Conservation (phyloP, 1,139 yeast genomes). For the Scheffersomyces segobiensis region DNA sequence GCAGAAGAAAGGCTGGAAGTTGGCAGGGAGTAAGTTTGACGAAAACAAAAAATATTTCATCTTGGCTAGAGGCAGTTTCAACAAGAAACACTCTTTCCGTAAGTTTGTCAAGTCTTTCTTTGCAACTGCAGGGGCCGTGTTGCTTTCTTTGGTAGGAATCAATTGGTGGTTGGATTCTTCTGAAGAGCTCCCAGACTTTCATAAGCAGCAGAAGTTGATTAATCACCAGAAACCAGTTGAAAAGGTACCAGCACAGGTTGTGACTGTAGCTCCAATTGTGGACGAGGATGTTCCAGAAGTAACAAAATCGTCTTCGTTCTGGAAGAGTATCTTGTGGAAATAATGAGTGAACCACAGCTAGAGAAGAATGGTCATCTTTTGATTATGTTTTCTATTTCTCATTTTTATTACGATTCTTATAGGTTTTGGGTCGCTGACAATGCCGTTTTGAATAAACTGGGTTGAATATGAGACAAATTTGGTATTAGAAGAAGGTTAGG, state of each 20-base stretch:
- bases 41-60: constrained; percentile 34
- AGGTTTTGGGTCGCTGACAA: neutral
- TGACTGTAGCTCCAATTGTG: neutral
- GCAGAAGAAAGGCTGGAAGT: constrained; percentile 43
- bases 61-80: constrained; percentile 26
- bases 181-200: neutral
- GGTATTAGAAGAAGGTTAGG: neutral
- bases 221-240: neutral
- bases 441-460: neutral
- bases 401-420: neutral
- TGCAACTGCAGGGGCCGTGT: constrained; percentile 36
- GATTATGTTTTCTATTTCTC: neutral
- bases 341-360: neutral
- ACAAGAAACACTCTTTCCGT: constrained; percentile 10
- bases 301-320: neutral
- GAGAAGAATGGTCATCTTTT: neutral
- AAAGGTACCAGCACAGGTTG: neutral
- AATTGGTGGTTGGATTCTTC: constrained; percentile 19
- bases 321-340: constrained; percentile 3
- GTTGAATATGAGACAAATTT: neutral
- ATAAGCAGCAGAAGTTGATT: neutral
- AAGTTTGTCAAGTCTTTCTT: constrained; percentile 25
- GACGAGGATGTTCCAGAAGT: neutral
- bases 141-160: constrained; percentile 29
- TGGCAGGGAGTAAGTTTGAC: constrained; percentile 39